Evolutionary conservation across 352 stramenopile species (phyloP), one percentile per base, ranked within the genome.

Genomic region (Thalassiosira mediterranea): DNA sequence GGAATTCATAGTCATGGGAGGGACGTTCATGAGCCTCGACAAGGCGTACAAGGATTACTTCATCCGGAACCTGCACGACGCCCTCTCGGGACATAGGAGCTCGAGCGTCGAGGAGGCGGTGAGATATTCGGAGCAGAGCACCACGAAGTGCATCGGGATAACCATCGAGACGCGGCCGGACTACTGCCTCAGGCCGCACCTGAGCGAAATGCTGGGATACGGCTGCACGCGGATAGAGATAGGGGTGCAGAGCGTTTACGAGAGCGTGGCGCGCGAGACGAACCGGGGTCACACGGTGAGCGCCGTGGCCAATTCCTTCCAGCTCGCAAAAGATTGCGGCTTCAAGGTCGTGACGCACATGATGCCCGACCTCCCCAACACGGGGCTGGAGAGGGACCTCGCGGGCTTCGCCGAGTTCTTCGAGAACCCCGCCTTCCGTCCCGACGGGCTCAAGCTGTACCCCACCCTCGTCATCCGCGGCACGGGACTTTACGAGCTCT

Each of bases 291-390:
- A 98, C 83, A 98, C 96, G 0, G 95, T 98, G 10, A 93, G 91
- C 4, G 95, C 95, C 7, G 96, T 96, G 5, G 88, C 81, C 40
- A 84, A 93, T 75, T 95, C 89, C 4, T 96, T 96, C 72, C 84
- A 94, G 58, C 68, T 96, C 28, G 87, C 90, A 7, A 97, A 98
- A 78, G 96, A 98, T 85, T 98, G 95, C 63, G 96, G 96, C 0
- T 98, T 97, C 89, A 98, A 98, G 88, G 96, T 98, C 31, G 96
- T 98, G 3, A 97, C 93, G 8, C 96, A 98, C 83, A 97, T 98
- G 93, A 98, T 98, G 96, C 96, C 96, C 0, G 96, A 98, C 80
- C 76, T 98, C 52, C 96, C 96, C 0, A 98, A 98, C 86, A 98
- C 97, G 89, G 96, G 93, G n/a, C 95, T 96, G 78, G 96, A 98